Percentiles rank a stretch among this genome's conserved stretches.
phyloP scores from a whole-genome alignment of 352 stramenopile species.

The Phytophthora ohioensis region DNA sequence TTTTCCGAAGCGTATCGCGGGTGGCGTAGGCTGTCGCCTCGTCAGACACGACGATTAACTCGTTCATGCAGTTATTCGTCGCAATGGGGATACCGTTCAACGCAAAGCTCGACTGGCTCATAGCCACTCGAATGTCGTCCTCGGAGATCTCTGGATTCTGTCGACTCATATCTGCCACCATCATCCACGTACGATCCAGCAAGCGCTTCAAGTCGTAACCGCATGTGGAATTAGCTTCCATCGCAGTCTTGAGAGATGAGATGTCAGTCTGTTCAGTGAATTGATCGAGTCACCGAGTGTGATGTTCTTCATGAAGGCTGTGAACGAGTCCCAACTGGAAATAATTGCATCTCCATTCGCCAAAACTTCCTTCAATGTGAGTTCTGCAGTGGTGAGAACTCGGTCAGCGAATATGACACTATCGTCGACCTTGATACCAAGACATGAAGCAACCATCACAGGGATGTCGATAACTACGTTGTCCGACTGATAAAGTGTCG shows the following conservation, averaged over 20 bases:
- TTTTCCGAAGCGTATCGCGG: constrained; percentile 51
- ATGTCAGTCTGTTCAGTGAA: constrained; percentile 25
- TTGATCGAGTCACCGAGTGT: constrained; percentile 16
- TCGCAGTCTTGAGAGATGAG: constrained; percentile 17
- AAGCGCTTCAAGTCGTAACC: constrained; percentile 33
- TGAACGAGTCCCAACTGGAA: constrained; percentile 26
- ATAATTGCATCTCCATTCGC: constrained; percentile 36
- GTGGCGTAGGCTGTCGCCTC: constrained; percentile 24
- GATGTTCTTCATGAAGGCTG: constrained; percentile 32
- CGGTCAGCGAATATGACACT: constrained; percentile 32
- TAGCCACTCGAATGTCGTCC: constrained; percentile 26
- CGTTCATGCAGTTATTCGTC: constrained; percentile 41
- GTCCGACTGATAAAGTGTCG: constrained; percentile 44
- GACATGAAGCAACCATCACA: constrained; percentile 39
- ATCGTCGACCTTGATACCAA: constrained; percentile 30
- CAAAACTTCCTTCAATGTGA: constrained; percentile 40
- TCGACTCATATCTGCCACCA: constrained; percentile 21
- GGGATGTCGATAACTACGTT: constrained; percentile 48
- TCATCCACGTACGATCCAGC: constrained; percentile 36
- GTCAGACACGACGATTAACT: constrained; percentile 27
- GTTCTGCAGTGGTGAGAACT: constrained; percentile 38
- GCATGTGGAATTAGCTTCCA: constrained; percentile 29
- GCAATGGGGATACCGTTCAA: constrained; percentile 51
- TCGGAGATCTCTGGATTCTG: constrained; percentile 29
- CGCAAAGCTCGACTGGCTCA: constrained; percentile 43